Evolutionary conservation across 208 protist genomes (phyloP).

Genomic region (Crithidia fasciculata): DNA sequence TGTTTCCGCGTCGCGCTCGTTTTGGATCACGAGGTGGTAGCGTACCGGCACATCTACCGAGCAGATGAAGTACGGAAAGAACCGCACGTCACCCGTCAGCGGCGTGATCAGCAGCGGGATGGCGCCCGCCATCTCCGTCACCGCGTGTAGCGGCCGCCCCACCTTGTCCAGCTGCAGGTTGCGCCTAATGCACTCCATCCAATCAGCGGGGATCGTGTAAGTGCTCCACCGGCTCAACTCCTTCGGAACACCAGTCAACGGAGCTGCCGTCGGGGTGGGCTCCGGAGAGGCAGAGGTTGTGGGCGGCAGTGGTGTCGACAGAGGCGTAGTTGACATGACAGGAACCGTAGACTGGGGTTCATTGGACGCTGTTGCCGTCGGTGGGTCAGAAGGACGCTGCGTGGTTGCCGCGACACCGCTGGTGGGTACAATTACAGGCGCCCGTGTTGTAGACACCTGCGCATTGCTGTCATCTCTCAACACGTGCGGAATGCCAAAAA

Average conservation of each 20-base stretch:
- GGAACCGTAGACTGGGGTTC: neutral
- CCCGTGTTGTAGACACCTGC: neutral
- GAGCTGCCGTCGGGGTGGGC: neutral
- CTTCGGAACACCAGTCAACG: neutral
- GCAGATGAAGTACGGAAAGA: slow-evolving; percentile 44
- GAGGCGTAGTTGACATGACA: neutral
- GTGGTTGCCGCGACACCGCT: neutral
- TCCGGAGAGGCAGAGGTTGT: neutral
- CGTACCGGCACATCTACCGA: slow-evolving; percentile 46
- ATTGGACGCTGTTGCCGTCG: neutral
- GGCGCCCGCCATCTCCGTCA: slow-evolving; percentile 24
- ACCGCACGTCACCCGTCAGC: slow-evolving; percentile 39
- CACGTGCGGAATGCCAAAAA: neutral
- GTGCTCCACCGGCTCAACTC: slow-evolving; percentile 8
- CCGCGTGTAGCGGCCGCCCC: slow-evolving; percentile 12
- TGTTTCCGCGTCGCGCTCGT: slow-evolving; percentile 32
- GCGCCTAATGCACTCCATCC: slow-evolving; percentile 31
- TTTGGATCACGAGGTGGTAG: slow-evolving; percentile 45
- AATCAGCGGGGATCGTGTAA: slow-evolving; percentile 10
- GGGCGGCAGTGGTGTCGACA: neutral
- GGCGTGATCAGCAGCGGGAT: slow-evolving; percentile 52
- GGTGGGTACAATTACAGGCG: neutral
- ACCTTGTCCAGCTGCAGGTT: slow-evolving; percentile 30
- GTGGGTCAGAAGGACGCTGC: neutral
- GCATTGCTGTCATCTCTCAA: neutral